Evolutionary conservation across 768 basidiomycete species (phyloP).

Genomic region (Ramaria sp.): DNA sequence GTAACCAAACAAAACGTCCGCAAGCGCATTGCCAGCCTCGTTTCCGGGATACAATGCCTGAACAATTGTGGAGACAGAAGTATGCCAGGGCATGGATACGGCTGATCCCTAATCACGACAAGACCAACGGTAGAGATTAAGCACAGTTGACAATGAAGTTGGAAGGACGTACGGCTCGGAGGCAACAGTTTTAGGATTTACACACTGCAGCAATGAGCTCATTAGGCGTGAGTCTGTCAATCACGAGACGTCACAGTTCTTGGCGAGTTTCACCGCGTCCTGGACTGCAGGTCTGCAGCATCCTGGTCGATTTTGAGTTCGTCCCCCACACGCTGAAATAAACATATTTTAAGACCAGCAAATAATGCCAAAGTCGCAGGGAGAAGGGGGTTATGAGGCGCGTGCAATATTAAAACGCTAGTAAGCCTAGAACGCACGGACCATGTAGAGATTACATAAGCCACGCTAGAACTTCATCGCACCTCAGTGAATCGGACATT

Average conservation of each 20-base stretch:
- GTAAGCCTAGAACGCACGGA: too few species aligned
- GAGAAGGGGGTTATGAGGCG: neutral
- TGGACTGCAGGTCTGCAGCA: slow-evolving; percentile 42
- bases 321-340: slow-evolving; percentile 51
- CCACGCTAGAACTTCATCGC: too few species aligned
- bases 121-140: too few species aligned
- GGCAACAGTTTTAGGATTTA: slow-evolving; percentile 44
- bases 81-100: slow-evolving; percentile 66
- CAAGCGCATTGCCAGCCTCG: slow-evolving; percentile 52
- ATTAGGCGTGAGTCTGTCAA: slow-evolving; percentile 18
- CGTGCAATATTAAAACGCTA: too few species aligned
- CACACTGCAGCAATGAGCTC: slow-evolving; percentile 42
- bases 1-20: slow-evolving; percentile 50
- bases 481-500: too few species aligned
- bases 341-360: neutral
- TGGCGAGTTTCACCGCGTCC: slow-evolving; percentile 45
- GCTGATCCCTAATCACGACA: slow-evolving; percentile 42
- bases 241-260: slow-evolving; percentile 41
- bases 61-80: slow-evolving; percentile 40
- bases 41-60: slow-evolving; percentile 63
- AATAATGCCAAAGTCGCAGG: neutral
- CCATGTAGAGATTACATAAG: too few species aligned
- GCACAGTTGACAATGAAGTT: too few species aligned
- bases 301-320: slow-evolving; percentile 50
- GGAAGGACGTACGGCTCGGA: slow-evolving; percentile 39